These are phyloP conservation scores for Peronospora belbahrii DNA, from an alignment of 352 stramenopile species.

Conservation along the genomic window DNA sequence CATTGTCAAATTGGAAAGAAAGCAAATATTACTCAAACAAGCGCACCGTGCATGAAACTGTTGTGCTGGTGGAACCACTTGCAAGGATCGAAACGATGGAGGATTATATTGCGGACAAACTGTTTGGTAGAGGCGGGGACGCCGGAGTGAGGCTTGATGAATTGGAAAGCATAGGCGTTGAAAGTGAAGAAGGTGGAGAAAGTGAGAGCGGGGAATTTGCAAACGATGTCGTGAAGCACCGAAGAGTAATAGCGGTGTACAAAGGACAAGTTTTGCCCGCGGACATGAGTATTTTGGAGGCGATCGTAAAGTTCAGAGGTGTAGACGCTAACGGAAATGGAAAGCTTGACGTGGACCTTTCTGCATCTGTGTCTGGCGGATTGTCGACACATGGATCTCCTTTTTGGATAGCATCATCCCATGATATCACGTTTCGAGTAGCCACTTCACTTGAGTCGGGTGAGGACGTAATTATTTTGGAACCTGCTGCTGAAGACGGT, in stretches of 20 bases:
- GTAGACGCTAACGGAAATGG: background rate
- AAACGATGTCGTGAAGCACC: slow-evolving; percentile 26
- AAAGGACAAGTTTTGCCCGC: slow-evolving; percentile 23
- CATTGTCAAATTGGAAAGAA: slow-evolving; percentile 11
- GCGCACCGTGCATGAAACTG: slow-evolving; percentile 45
- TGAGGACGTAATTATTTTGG: slow-evolving; percentile 1
- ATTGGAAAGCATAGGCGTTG: slow-evolving; percentile 10
- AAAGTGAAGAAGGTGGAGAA: slow-evolving; percentile 22
- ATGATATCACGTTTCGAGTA: slow-evolving; percentile 58
- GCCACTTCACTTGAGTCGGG: slow-evolving; percentile 8
- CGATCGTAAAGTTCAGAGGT: slow-evolving; percentile 45
- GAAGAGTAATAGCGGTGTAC: slow-evolving; percentile 40
- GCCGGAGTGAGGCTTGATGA: slow-evolving; percentile 29
- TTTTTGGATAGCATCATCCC: slow-evolving; percentile 38
- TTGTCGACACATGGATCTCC: slow-evolving; percentile 6
- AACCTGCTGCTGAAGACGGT: background rate
- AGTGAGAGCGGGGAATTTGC: slow-evolving; percentile 18
- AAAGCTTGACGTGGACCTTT: slow-evolving; percentile 3
- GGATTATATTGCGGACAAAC: slow-evolving; percentile 61
- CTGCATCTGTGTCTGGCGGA: background rate
- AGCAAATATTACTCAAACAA: slow-evolving; percentile 32
- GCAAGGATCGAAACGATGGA: slow-evolving; percentile 73
- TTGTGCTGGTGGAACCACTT: slow-evolving; percentile 70
- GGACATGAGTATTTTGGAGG: slow-evolving; percentile 62
- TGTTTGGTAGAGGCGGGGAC: slow-evolving; percentile 34